Evolutionary conservation across 2,329 filamentous ascomycete genomes (phyloP), one percentile per base, ranked within the genome.

Genomic region (Penicillium frequentans): DNA sequence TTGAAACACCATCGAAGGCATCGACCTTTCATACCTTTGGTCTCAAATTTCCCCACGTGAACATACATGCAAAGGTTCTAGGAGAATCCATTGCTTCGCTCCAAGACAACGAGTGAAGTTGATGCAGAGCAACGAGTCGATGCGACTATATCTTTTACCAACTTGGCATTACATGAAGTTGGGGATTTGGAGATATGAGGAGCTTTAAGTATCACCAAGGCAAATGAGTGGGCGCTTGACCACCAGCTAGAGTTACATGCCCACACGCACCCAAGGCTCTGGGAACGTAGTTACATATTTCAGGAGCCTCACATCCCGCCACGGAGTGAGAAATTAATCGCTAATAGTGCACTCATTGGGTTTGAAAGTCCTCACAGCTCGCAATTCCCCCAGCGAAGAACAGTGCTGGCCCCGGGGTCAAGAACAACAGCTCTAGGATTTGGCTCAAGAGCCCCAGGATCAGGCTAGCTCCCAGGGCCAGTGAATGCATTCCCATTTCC

Each of bases 11-110:
- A 33, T 16, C 16, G 13, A 33, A 24, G 14, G 31, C 51, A 59
- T 47, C 54, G 27, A 44, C 52, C 43, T 57, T 57, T 29, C 52
- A 55, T 23, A 29, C 27, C 27, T 29, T 29, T 29, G 27, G 27
- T 29, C 27, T 29, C 27, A 2, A 29, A 29, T 29, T 49, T 52
- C 52, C 54, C 54, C 44, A 48, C 53, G 14, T 33, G 31, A 33
- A 33, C 3, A 33, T 33, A 33, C 31, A 33, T 33, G 31, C 2
- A 33, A 33, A 33, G 10, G 31, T 33, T 13, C 31, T 33, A 33
- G 31, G 31, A 33, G 11, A 33, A 33, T 33, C 1, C 10, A 29
- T 29, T 29, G 27, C 27, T 29, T 29, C 27, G 27, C 8, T 29
- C 10, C 27, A 29, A 29, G 27, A 29, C 27, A 3, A 29, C 27